A percentile compares a stretch with the other conserved stretches of the same genome.
Conservation (phyloP, 2,329 filamentous ascomycete genomes). For the Tolypocladium amazonense region DNA sequence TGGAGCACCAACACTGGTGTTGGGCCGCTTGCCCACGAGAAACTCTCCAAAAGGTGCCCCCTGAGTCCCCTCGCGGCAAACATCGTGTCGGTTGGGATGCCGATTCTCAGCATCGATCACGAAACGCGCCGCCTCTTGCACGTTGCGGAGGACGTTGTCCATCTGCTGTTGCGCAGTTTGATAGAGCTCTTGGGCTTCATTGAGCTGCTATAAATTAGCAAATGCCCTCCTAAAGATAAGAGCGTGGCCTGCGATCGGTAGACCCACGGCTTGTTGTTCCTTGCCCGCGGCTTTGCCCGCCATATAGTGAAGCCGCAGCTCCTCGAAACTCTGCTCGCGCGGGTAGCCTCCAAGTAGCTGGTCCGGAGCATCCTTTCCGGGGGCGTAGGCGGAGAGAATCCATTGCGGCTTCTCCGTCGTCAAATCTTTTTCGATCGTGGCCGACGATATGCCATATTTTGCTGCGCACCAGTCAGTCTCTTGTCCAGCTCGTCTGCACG, state of each 20-base stretch:
- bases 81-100: constrained; percentile 66
- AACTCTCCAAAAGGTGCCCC: constrained; percentile 35
- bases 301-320: constrained; percentile 69
- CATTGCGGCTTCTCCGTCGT: constrained; percentile 65
- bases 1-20: constrained; percentile 13
- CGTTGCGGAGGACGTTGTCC: constrained; percentile 55
- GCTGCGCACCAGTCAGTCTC: constrained; percentile 3
- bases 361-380: constrained; percentile 62
- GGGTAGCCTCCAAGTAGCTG: constrained; percentile 74
- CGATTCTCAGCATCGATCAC: constrained; percentile 54
- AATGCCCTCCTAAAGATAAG: background rate
- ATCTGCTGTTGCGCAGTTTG: constrained; percentile 61
- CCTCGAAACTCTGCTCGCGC: constrained; percentile 81
- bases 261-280: constrained; percentile 37
- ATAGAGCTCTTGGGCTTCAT: constrained; percentile 50
- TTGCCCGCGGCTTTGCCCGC: constrained; percentile 49
- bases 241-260: background rate
- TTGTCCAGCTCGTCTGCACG: background rate
- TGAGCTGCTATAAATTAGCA: constrained; percentile 32
- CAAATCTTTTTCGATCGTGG: constrained; percentile 56
- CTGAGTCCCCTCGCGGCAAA: constrained; percentile 38
- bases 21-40: constrained; percentile 23
- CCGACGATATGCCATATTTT: constrained; percentile 43
- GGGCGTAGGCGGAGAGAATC: constrained; percentile 80
- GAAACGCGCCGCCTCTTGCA: constrained; percentile 63